A percentile compares a stretch with the other conserved stretches of the same genome.
Conservation (phyloP, 2,329 filamentous ascomycete species). For the Colletotrichum musicola region DNA sequence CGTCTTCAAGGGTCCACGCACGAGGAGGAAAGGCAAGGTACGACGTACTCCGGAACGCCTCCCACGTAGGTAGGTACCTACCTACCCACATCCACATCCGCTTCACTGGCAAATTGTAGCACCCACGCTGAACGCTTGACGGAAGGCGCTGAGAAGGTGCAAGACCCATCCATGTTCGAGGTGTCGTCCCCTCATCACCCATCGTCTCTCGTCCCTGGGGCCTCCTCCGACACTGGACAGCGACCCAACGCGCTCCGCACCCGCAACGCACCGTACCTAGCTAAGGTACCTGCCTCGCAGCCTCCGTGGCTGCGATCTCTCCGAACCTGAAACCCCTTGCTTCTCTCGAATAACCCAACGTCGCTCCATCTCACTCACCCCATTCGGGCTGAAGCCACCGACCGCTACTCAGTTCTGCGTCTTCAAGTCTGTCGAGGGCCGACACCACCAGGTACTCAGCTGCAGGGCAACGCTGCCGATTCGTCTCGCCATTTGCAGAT, state of each 20-base stretch:
- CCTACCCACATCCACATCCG: slow-evolving; percentile 14
- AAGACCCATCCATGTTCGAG: too few species aligned
- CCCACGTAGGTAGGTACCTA: slow-evolving; percentile 12
- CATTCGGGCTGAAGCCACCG: slow-evolving; percentile 37
- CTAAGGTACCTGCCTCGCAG: background rate
- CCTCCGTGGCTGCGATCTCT: slow-evolving; percentile 32
- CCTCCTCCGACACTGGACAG: background rate
- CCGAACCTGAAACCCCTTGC: slow-evolving; percentile 40
- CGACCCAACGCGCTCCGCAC: slow-evolving; percentile 21
- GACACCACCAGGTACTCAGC: slow-evolving; percentile 12
- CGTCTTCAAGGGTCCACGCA: slow-evolving; percentile 38
- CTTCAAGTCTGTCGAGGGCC: slow-evolving; percentile 4
- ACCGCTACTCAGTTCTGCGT: slow-evolving; percentile 30
- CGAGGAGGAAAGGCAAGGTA: slow-evolving; percentile 26
- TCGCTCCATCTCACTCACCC: slow-evolving; percentile 26
- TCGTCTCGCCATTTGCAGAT: slow-evolving; percentile 16
- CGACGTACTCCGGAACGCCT: slow-evolving; percentile 16
- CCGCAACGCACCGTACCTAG: slow-evolving; percentile 23
- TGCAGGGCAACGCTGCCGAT: slow-evolving; percentile 25
- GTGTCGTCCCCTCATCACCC: background rate
- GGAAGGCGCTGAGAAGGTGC: background rate
- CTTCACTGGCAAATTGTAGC: too few species aligned
- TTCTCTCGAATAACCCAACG: slow-evolving; percentile 37
- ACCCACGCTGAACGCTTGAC: background rate
- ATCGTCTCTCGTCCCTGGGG: slow-evolving; percentile 18